Conservation (phyloP, 106 monocot species). For the Platanthera guangdongensis region DNA sequence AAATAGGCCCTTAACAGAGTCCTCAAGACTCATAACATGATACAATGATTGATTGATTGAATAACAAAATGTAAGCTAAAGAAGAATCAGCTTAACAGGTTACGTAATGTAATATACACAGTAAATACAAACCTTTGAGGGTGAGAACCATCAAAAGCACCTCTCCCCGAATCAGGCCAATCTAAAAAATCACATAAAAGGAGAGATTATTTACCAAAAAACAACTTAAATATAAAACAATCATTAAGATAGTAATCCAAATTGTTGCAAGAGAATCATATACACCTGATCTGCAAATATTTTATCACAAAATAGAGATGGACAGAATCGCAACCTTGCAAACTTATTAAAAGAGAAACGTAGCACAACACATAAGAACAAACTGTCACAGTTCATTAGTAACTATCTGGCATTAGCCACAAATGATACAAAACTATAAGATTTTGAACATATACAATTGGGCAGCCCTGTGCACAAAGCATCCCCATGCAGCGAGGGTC, state of each 20-base stretch:
- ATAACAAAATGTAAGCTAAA: not conserved
- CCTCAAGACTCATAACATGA: too few relatives aligned
- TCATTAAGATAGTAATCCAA: not conserved
- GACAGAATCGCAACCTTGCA: not conserved
- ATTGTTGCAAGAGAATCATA: not conserved
- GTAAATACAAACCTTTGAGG: slow-evolving; percentile 10
- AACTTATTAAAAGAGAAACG: not conserved
- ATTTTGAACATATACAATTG: too few relatives aligned
- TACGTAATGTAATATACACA: not conserved
- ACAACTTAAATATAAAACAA: not conserved
- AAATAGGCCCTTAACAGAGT: too few relatives aligned
- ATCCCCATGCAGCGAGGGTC: too few relatives aligned
- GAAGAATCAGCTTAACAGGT: not conserved
- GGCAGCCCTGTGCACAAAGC: too few relatives aligned
- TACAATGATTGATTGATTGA: not conserved
- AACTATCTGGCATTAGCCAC: not conserved
- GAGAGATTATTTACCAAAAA: not conserved
- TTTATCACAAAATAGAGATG: not conserved
- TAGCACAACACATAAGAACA: not conserved
- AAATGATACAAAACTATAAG: not conserved
- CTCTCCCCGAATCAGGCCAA: slow-evolving; percentile 56
- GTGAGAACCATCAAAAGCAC: slow-evolving; percentile 24
- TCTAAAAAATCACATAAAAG: slow-evolving; percentile 21
- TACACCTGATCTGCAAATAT: not conserved
- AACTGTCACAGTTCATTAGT: not conserved